Evolutionary conservation across 2,329 filamentous ascomycete species (phyloP).

Genomic region (Phoma herbarum): DNA sequence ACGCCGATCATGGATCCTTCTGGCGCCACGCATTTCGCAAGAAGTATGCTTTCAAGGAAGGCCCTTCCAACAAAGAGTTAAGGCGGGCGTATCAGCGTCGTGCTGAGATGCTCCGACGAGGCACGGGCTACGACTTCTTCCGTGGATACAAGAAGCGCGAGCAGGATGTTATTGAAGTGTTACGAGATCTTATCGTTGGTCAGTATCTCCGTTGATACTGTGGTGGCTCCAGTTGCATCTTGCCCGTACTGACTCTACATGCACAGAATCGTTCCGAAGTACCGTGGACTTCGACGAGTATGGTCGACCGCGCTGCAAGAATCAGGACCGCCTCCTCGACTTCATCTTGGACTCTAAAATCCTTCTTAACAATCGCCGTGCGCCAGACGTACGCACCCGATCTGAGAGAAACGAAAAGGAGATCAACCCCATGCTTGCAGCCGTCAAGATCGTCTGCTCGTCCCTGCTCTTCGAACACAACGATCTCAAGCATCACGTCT

Average conservation of each 20-base stretch:
- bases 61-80: conserved; percentile 40
- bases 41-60: conserved; percentile 51
- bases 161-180: conserved; percentile 46
- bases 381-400: conserved; percentile 16
- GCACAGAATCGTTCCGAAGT: conserved; percentile 45
- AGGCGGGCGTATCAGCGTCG: conserved; percentile 50
- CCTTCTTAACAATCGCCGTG: conserved; percentile 37
- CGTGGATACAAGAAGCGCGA: conserved; percentile 38
- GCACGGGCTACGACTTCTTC: conserved; percentile 30
- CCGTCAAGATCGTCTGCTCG: conserved; percentile 46
- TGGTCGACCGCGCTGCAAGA: conserved; percentile 42
- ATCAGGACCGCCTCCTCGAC: conserved; percentile 41
- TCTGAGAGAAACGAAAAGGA: conserved; percentile 8
- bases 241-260: neutral
- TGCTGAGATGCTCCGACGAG: conserved; percentile 33
- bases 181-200: conserved; percentile 58
- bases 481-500: conserved; percentile 32
- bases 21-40: conserved; percentile 58
- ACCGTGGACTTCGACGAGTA: conserved; percentile 25
- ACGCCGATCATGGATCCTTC: conserved; percentile 53
- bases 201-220: conserved; percentile 23
- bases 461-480: conserved; percentile 42
- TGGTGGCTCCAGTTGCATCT: no score
- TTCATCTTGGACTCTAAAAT: conserved; percentile 45
- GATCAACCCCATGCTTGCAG: conserved; percentile 33